phyloP scores from a whole-genome alignment of 106 monocot genomes.

The Xerophyta viscosa region DNA sequence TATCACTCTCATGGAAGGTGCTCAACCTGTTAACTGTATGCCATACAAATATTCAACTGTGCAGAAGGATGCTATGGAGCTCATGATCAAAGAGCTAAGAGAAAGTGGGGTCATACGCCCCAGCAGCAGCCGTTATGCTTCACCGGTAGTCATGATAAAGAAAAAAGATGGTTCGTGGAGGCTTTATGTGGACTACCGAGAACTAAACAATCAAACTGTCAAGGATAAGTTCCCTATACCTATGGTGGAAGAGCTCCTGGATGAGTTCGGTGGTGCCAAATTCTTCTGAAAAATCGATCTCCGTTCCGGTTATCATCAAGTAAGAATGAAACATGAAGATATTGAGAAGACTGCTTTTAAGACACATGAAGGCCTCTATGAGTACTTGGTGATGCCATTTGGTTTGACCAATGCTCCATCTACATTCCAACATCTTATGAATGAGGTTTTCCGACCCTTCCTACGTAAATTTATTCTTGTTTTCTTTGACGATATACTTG shows the following conservation, averaged over 20 bases:
- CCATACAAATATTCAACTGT: not conserved
- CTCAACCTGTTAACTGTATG: not conserved
- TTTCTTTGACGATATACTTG: conserved; percentile 1
- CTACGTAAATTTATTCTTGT: not conserved
- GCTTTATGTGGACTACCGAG: not conserved
- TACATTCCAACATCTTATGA: conserved; percentile 2
- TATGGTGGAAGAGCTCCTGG: conserved; percentile 7
- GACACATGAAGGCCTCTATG: not conserved
- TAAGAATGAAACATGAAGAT: not conserved
- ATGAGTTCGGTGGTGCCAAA: conserved; percentile 1
- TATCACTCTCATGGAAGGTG: not conserved
- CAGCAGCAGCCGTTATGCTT: not conserved
- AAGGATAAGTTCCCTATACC: conserved; percentile 8
- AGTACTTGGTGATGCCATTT: conserved; percentile 1
- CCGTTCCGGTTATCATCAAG: conserved; percentile 4
- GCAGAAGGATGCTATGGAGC: not conserved
- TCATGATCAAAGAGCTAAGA: not conserved
- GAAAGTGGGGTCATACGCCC: not conserved
- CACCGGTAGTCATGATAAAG: not conserved
- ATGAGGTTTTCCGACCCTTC: not conserved
- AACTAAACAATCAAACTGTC: not conserved
- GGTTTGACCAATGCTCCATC: not conserved
- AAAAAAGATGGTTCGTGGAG: not conserved
- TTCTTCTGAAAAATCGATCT: conserved; percentile 10
- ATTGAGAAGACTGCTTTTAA: not conserved